These are phyloP conservation scores for Scedosporium boydii DNA, from an alignment of 2,329 filamentous ascomycete genomes.

Conservation along the genomic window DNA sequence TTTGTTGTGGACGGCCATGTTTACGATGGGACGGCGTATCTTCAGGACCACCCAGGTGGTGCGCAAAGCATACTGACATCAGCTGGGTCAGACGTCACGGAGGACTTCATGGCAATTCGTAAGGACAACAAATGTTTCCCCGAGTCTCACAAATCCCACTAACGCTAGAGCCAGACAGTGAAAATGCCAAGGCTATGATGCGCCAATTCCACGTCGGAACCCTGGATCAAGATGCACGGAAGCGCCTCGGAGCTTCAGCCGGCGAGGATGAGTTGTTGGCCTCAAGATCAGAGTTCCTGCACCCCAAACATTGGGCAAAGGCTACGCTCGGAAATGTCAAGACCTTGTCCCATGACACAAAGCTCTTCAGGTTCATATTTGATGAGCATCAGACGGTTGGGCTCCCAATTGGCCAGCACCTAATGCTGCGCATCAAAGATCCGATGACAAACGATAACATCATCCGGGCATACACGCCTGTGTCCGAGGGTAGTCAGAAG, in stretches of 20 bases:
- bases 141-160: not conserved
- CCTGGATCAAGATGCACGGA: slow-evolving; percentile 44
- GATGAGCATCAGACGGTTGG: slow-evolving; percentile 62
- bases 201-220: slow-evolving; percentile 73
- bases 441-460: slow-evolving; percentile 61
- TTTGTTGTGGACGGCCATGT: slow-evolving; percentile 84
- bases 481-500: slow-evolving; percentile 51
- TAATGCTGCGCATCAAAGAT: slow-evolving; percentile 74
- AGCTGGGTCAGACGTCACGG: slow-evolving; percentile 72
- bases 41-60: slow-evolving; percentile 78
- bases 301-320: slow-evolving; percentile 64
- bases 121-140: not conserved
- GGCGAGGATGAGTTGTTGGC: slow-evolving; percentile 20
- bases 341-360: slow-evolving; percentile 66
- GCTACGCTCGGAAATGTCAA: slow-evolving; percentile 59
- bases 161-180: slow-evolving; percentile 44
- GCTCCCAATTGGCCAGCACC: slow-evolving; percentile 74
- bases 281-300: slow-evolving; percentile 54
- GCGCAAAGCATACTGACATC: slow-evolving; percentile 74
- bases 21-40: slow-evolving; percentile 73
- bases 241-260: slow-evolving; percentile 36
- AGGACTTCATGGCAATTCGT: slow-evolving; percentile 83
- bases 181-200: slow-evolving; percentile 91
- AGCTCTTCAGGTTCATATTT: slow-evolving; percentile 72
- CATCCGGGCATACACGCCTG: slow-evolving; percentile 80